Percentiles rank a stretch among this genome's conserved stretches.
Conservation (phyloP, 345 rosid genomes). For the Syzygium grande region DNA sequence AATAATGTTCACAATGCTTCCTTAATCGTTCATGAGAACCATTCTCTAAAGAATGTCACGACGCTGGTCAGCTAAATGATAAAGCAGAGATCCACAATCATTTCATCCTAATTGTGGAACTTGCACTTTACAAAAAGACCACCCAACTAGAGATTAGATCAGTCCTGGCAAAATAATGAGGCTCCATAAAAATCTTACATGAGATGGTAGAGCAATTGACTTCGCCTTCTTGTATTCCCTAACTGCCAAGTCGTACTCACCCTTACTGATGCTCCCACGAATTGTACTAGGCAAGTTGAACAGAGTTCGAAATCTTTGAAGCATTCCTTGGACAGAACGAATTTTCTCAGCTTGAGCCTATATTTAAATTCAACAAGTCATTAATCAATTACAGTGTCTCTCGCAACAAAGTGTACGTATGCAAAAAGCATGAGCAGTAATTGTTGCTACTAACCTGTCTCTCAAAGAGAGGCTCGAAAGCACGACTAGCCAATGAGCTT, state of each 20-base stretch:
- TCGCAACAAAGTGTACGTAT: neutral
- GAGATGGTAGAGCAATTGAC: conserved; percentile 91
- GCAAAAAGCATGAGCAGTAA: neutral
- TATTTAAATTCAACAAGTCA: conserved; percentile 3
- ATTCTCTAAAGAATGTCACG: neutral
- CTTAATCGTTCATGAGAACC: neutral
- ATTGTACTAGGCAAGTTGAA: conserved; percentile 96
- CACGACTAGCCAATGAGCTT: conserved; percentile 66
- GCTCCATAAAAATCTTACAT: conserved; percentile 37
- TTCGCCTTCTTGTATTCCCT: conserved; percentile 98
- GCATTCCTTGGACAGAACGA: conserved; percentile 98
- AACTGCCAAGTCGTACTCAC: conserved; percentile 93
- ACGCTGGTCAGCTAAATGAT: neutral
- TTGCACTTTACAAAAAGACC: neutral
- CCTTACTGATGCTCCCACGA: conserved; percentile 88
- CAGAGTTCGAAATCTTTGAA: conserved; percentile 90
- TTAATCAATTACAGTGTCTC: neutral
- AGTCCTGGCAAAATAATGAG: too few relatives aligned
- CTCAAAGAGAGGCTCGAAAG: conserved; percentile 93
- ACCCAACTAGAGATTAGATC: neutral
- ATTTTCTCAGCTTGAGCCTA: conserved; percentile 99
- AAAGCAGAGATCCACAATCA: neutral
- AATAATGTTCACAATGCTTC: neutral
- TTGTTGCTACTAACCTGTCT: conserved; percentile 64
- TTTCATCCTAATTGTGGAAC: neutral